Conservation (phyloP, 306 rosid genomes). For the Pachyrhizus erosus region DNA sequence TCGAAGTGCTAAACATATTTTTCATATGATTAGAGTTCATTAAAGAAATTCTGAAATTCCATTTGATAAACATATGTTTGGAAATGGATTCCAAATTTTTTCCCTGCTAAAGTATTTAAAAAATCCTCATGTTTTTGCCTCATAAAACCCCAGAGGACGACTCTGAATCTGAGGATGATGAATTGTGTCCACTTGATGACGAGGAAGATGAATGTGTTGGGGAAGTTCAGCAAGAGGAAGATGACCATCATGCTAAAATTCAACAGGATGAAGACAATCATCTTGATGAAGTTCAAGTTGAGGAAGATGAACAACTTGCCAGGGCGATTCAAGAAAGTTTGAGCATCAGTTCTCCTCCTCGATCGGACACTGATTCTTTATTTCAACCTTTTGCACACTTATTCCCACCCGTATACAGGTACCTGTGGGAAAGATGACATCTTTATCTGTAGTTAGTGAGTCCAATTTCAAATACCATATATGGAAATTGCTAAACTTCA, state of each 20-base stretch:
- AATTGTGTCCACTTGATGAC: constrained; percentile 44
- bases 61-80: constrained; percentile 16
- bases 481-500: constrained; percentile 4
- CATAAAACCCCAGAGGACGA: constrained; percentile 61
- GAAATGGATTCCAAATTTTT: background rate
- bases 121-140: constrained; percentile 37
- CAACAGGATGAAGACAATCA: constrained; percentile 59
- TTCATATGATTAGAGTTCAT: constrained; percentile 4
- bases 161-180: constrained; percentile 65
- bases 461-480: constrained; percentile 14
- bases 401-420: constrained; percentile 79
- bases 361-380: constrained; percentile 51
- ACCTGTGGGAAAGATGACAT: constrained; percentile 39
- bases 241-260: constrained; percentile 49
- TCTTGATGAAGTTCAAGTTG: constrained; percentile 67
- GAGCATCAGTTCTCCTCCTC: constrained; percentile 67
- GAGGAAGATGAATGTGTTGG: constrained; percentile 64
- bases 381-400: constrained; percentile 64
- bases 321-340: constrained; percentile 92
- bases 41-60: constrained; percentile 36
- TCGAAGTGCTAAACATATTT: constrained; percentile 14
- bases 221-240: constrained; percentile 67
- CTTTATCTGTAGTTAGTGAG: constrained; percentile 9
- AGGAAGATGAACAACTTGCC: constrained; percentile 96
- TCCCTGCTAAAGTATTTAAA: background rate